phyloP scores from a whole-genome alignment of 805 yeast genomes.

The Nakazawaea ambrosiae region DNA sequence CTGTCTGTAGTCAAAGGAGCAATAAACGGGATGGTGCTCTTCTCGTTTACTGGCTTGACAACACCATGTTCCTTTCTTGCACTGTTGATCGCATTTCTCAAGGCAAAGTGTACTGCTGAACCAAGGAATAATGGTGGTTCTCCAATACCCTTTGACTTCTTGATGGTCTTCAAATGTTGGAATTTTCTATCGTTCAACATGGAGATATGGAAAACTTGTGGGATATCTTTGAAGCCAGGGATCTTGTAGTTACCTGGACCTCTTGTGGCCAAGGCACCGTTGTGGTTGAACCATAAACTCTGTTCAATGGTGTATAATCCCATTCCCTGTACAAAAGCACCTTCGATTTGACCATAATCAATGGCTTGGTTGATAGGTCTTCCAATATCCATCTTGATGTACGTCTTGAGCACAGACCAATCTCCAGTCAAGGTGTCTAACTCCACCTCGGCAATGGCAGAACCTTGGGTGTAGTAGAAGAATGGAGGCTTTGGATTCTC shows the following conservation, averaged over 20 bases:
- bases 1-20: slow-evolving; percentile 39
- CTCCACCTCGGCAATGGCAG: slow-evolving; percentile 34
- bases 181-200: slow-evolving; percentile 33
- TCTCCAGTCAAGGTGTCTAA: slow-evolving; percentile 42
- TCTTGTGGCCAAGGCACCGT: slow-evolving; percentile 34
- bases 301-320: slow-evolving; percentile 43
- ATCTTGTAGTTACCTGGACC: slow-evolving; percentile 46
- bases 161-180: slow-evolving; percentile 35
- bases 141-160: slow-evolving; percentile 40
- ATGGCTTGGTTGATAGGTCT: slow-evolving; percentile 41
- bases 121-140: slow-evolving; percentile 46
- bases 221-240: slow-evolving; percentile 42
- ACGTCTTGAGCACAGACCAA: slow-evolving; percentile 34
- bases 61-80: slow-evolving; percentile 28
- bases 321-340: slow-evolving; percentile 43
- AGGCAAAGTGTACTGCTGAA: slow-evolving; percentile 33
- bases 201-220: slow-evolving; percentile 35
- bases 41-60: slow-evolving; percentile 14
- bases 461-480: slow-evolving; percentile 39
- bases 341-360: slow-evolving; percentile 44
- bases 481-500: slow-evolving; percentile 39
- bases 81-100: slow-evolving; percentile 32
- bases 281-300: slow-evolving; percentile 34
- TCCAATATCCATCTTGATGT: slow-evolving; percentile 42
- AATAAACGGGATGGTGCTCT: slow-evolving; percentile 18